Evolutionary conservation across 176 grass and related monocot species (phyloP).

Genomic region (Triticum timopheevii): DNA sequence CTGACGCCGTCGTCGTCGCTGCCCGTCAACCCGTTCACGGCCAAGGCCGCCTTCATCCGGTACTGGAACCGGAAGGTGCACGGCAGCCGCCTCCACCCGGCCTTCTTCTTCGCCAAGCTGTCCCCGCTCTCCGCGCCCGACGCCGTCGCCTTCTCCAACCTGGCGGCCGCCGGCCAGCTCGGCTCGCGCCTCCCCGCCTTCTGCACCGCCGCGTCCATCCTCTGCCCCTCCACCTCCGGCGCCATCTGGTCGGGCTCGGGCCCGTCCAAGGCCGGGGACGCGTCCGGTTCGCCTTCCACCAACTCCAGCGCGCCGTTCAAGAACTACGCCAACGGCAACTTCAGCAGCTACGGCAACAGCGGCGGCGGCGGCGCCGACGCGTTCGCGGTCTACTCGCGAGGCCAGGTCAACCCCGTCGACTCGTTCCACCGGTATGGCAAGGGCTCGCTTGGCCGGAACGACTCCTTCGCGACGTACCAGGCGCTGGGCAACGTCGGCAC

Average conservation of each 20-base stretch:
- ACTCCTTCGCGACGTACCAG: conserved; percentile 1
- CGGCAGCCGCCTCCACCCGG: conserved; percentile 15
- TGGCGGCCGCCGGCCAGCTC: background rate
- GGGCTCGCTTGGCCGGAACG: conserved; percentile 5
- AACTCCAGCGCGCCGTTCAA: background rate
- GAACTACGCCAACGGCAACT: conserved; percentile 20
- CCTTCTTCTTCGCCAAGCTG: conserved; percentile 16
- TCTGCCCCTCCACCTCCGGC: background rate
- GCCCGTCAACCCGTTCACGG: conserved; percentile 12
- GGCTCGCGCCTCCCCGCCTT: conserved; percentile 3
- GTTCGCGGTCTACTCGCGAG: background rate
- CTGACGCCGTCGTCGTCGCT: background rate
- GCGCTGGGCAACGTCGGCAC: conserved; percentile 12
- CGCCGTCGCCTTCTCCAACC: conserved; percentile 5
- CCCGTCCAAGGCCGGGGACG: background rate
- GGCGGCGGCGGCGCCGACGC: conserved; percentile 7
- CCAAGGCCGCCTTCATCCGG: background rate
- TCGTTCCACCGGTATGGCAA: conserved; percentile 3
- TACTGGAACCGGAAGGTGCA: conserved; percentile 23
- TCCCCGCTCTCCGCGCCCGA: conserved; percentile 14
- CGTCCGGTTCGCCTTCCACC: background rate
- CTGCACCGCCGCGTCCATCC: background rate
- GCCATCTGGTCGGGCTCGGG: conserved; percentile 3
- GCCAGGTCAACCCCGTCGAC: conserved; percentile 5
- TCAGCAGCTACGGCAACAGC: conserved; percentile 25